Conservation (phyloP, 441 rosid genomes). For the Rhodomyrtus psidioides region DNA sequence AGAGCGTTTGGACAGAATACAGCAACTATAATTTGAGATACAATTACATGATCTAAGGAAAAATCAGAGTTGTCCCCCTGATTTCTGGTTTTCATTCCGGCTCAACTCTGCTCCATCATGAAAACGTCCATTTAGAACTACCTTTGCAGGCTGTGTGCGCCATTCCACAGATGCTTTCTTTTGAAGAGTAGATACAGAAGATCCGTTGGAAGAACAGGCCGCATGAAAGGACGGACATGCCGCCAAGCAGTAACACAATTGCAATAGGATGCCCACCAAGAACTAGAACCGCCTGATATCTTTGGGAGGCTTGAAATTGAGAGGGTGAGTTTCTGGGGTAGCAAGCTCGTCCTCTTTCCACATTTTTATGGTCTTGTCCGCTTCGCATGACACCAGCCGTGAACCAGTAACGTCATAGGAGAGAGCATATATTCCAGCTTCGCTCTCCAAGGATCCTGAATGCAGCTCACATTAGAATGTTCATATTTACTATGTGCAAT, state of each 20-base stretch:
- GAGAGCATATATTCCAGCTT: constrained; percentile 91
- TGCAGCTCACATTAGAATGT: not conserved
- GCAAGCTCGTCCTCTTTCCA: constrained; percentile 95
- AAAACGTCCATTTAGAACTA: not conserved
- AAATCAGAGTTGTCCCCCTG: not conserved
- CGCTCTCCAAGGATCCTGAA: constrained; percentile 96
- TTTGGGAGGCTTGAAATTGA: constrained; percentile 94
- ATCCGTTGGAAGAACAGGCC: not conserved
- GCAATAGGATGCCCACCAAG: not conserved
- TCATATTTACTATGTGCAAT: not conserved
- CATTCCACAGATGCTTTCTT: not conserved
- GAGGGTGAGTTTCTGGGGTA: constrained; percentile 87
- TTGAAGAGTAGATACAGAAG: not conserved
- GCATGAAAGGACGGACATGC: not conserved
- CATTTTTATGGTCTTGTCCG: constrained; percentile 97
- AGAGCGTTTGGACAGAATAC: not conserved
- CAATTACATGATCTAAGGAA: not conserved
- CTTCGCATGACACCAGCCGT: constrained; percentile 77
- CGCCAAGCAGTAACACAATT: not conserved
- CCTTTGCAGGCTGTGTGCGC: not conserved
- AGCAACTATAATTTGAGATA: not conserved
- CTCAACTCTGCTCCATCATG: not conserved
- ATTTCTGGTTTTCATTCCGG: not conserved
- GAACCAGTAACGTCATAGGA: constrained; percentile 77
- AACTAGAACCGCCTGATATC: constrained; percentile 82